phyloP scores from a whole-genome alignment of 2,329 filamentous ascomycete genomes.

The Penicillium brevicompactum region DNA sequence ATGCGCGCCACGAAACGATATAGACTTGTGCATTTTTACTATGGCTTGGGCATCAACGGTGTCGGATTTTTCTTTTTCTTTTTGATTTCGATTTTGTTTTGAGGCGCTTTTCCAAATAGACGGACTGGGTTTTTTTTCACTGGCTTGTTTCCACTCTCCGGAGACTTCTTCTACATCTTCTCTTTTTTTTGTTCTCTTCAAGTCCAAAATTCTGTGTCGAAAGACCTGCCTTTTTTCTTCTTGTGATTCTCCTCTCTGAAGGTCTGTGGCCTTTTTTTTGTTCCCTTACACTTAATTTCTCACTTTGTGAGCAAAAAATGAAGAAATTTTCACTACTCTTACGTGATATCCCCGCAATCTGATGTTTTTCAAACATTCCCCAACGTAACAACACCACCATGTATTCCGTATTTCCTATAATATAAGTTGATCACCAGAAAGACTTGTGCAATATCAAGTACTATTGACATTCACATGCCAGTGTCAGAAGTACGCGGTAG shows the following conservation, averaged over 20 bases:
- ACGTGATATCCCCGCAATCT: conserved; percentile 7
- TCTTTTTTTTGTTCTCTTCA: conserved; percentile 6
- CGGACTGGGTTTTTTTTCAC: conserved; percentile 15
- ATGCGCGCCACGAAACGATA: conserved; percentile 42
- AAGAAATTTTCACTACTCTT: conserved; percentile 10
- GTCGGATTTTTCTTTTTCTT: conserved; percentile 30
- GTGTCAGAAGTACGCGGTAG: background rate
- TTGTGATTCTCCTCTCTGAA: conserved; percentile 26
- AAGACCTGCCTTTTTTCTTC: conserved; percentile 11
- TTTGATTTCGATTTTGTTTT: conserved; percentile 18
- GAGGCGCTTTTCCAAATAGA: conserved; percentile 27
- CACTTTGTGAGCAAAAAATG: conserved; percentile 14
- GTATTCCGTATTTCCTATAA: background rate
- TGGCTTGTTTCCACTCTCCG: conserved; percentile 12
- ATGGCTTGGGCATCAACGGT: conserved; percentile 40
- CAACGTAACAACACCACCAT: too few relatives aligned
- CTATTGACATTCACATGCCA: background rate
- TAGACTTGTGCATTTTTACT: conserved; percentile 44
- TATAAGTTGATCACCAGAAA: background rate
- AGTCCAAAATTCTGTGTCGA: conserved; percentile 21
- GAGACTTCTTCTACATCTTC: conserved; percentile 2
- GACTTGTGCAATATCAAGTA: background rate
- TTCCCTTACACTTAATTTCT: conserved; percentile 20
- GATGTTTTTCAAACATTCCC: background rate
- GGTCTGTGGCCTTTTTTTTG: conserved; percentile 24